Evolutionary conservation across 495 filamentous ascomycete species (phyloP).

Genomic region (Choiromyces venosus): DNA sequence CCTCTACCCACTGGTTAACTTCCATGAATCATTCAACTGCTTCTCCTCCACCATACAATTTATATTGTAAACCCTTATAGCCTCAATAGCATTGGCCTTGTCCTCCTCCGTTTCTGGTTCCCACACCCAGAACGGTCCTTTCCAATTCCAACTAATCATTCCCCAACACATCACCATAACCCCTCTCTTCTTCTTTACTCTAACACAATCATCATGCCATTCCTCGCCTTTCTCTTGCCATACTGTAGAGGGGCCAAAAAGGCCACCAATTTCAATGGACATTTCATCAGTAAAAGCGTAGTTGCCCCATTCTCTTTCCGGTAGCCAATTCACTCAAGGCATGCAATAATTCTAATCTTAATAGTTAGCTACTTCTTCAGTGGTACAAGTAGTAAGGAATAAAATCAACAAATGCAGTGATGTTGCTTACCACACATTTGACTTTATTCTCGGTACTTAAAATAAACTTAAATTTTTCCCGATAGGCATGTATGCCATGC

Average conservation of each 20-base stretch:
- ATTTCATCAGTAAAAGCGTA: constrained; percentile 7
- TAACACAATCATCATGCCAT: not conserved
- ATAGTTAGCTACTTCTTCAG: not conserved
- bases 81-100: not conserved
- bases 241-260: not conserved
- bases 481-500: not conserved
- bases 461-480: not conserved
- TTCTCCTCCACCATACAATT: not conserved
- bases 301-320: not conserved
- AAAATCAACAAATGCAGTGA: too few relatives aligned
- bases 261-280: not conserved
- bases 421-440: not conserved
- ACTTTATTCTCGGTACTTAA: not conserved
- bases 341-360: too few relatives aligned
- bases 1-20: too few relatives aligned
- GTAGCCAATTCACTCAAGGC: not conserved
- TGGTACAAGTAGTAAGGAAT: too few relatives aligned
- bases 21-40: not conserved
- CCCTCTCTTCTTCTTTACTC: not conserved
- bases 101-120: constrained; percentile 1
- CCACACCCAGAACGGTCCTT: not conserved
- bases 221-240: not conserved
- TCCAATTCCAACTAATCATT: constrained; percentile 6
- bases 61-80: not conserved
- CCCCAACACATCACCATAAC: not conserved